Evolutionary conservation across 73 alveolate genomes (phyloP).

Genomic region (Tetrahymena thermophila): DNA sequence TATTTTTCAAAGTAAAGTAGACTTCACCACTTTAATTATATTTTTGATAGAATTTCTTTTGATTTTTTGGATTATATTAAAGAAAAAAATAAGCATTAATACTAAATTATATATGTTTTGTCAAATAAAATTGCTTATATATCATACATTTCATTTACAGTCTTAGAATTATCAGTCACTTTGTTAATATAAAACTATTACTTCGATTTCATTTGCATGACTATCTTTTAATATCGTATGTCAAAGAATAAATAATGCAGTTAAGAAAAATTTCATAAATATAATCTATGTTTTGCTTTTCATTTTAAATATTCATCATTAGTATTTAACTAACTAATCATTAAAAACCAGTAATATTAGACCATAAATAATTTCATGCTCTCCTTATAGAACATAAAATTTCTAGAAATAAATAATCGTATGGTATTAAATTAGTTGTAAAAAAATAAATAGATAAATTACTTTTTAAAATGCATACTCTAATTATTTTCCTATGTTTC

Average conservation of each 20-base stretch:
- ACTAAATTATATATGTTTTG: not conserved
- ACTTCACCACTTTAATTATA: not conserved
- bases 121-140: not conserved
- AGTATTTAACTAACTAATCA: not conserved
- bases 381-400: not conserved
- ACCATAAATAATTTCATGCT: too few relatives aligned
- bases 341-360: not conserved
- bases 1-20: not conserved
- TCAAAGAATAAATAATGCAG: not conserved
- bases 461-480: too few relatives aligned
- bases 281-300: not conserved
- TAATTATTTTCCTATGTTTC: too few relatives aligned
- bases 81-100: not conserved
- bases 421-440: too few relatives aligned
- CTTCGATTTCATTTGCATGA: not conserved
- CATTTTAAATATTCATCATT: not conserved
- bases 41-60: not conserved
- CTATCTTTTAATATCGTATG: not conserved
- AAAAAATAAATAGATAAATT: too few relatives aligned
- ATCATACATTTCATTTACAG: not conserved
- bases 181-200: too few relatives aligned
- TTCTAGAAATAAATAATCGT: too few relatives aligned
- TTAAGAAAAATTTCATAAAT: not conserved
- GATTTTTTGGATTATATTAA: not conserved
- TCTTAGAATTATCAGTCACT: not conserved